phyloP scores from a whole-genome alignment of 768 basidiomycete genomes.

The Candolleomyces efflorescens region DNA sequence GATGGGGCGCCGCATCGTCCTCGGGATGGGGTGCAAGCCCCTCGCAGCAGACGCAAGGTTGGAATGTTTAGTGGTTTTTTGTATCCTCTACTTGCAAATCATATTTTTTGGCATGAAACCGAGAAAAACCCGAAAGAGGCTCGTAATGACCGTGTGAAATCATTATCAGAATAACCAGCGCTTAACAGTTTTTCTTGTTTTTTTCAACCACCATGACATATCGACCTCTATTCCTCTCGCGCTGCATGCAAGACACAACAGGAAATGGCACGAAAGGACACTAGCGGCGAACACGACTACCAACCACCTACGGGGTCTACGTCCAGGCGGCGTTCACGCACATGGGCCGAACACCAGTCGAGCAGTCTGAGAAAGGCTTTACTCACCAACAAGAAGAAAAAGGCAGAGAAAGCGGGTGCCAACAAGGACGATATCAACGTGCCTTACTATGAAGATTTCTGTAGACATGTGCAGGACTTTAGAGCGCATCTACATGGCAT shows the following conservation, averaged over 20 bases:
- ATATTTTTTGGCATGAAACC: no score
- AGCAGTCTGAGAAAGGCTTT: slow-evolving; percentile 1
- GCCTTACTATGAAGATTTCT: slow-evolving; percentile 19
- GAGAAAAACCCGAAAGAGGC: no score
- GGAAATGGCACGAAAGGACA: not conserved
- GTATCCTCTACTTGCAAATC: no score
- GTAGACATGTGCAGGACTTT: slow-evolving; percentile 28
- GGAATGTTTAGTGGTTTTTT: slow-evolving; percentile 36
- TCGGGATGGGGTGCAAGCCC: slow-evolving; percentile 43
- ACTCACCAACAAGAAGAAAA: slow-evolving; percentile 2
- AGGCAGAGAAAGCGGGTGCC: not conserved
- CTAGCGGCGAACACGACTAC: not conserved
- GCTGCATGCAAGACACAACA: no score
- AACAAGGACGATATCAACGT: not conserved
- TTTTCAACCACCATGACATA: no score
- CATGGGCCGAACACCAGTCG: not conserved
- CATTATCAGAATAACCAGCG: no score
- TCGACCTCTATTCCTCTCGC: no score
- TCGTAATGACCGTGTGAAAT: no score
- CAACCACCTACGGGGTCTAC: not conserved
- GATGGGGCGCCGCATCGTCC: slow-evolving; percentile 18
- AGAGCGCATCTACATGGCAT: slow-evolving; percentile 28
- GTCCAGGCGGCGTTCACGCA: not conserved
- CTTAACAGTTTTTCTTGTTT: no score
- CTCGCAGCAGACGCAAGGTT: slow-evolving; percentile 47